These are phyloP conservation scores for Gynochthodes officinalis DNA, from an alignment of 257 asterid species.

Conservation along the genomic window DNA sequence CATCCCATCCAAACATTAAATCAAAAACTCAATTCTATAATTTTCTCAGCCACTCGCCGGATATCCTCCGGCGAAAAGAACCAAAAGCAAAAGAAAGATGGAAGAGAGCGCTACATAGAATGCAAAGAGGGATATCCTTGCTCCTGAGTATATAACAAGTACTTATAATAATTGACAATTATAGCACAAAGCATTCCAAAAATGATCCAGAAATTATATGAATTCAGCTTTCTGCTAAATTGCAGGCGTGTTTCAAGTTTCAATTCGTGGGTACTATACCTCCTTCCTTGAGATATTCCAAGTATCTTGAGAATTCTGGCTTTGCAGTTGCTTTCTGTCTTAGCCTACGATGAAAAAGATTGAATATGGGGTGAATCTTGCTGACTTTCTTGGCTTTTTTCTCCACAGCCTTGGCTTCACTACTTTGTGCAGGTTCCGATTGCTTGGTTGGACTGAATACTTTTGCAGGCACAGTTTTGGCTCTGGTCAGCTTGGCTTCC, in stretches of 20 bases:
- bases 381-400: constrained; percentile 43
- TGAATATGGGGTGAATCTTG: constrained; percentile 35
- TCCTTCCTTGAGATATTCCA: constrained; percentile 72
- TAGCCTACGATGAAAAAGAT: constrained; percentile 16
- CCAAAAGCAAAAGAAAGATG: too few species aligned
- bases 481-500: constrained; percentile 38
- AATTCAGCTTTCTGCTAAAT: constrained; percentile 6
- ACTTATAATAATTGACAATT: too few species aligned
- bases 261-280: constrained; percentile 36
- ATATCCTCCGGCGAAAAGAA: too few species aligned
- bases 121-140: too few species aligned
- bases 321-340: constrained; percentile 59
- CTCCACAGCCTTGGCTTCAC: constrained; percentile 5
- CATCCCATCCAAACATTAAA: too few species aligned
- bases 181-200: neutral
- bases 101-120: too few species aligned
- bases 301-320: constrained; percentile 73
- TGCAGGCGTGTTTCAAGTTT: constrained; percentile 21
- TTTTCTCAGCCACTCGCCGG: too few species aligned
- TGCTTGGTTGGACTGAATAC: constrained; percentile 22
- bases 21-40: too few species aligned
- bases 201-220: neutral
- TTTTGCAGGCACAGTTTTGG: constrained; percentile 44
- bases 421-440: neutral
- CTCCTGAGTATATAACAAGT: too few species aligned